Percentiles rank a stretch among this genome's conserved stretches.
Evolutionary conservation across 441 rosid genomes (phyloP).

Genomic region (Mallotus japonicus): DNA sequence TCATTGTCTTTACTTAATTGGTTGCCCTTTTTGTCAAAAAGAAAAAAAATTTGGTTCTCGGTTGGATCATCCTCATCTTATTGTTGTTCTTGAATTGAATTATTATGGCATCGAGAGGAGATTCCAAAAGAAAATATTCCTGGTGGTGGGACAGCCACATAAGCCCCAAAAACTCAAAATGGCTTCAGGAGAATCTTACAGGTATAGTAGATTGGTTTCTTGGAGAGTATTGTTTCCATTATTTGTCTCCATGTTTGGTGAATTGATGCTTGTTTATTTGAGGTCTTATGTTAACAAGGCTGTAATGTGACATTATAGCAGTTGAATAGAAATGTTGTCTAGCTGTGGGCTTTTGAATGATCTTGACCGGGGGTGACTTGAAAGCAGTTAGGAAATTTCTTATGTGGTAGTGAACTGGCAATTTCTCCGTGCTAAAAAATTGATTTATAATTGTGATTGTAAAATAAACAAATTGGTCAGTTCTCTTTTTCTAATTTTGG

Average conservation of each 20-base stretch:
- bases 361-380: too few relatives aligned
- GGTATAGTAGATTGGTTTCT: slow-evolving; percentile 40
- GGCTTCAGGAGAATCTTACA: slow-evolving; percentile 92
- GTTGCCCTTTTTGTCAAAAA: too few relatives aligned
- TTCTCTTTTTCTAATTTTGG: neutral
- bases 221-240: neutral
- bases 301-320: neutral
- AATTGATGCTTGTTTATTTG: neutral
- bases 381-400: neutral
- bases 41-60: neutral
- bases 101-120: slow-evolving; percentile 29
- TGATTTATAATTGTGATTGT: neutral
- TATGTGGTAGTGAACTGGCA: neutral
- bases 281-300: neutral
- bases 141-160: slow-evolving; percentile 99
- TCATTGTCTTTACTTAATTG: neutral
- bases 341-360: too few relatives aligned
- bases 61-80: neutral
- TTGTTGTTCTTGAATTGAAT: slow-evolving; percentile 6
- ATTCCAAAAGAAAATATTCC: slow-evolving; percentile 62
- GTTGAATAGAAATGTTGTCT: neutral
- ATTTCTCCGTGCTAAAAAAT: neutral
- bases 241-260: neutral
- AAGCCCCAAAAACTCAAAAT: slow-evolving; percentile 88
- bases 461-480: too few relatives aligned